These are phyloP conservation scores for Chrysoporthe austroafricana DNA, from an alignment of 2,329 filamentous ascomycete genomes.

Conservation along the genomic window DNA sequence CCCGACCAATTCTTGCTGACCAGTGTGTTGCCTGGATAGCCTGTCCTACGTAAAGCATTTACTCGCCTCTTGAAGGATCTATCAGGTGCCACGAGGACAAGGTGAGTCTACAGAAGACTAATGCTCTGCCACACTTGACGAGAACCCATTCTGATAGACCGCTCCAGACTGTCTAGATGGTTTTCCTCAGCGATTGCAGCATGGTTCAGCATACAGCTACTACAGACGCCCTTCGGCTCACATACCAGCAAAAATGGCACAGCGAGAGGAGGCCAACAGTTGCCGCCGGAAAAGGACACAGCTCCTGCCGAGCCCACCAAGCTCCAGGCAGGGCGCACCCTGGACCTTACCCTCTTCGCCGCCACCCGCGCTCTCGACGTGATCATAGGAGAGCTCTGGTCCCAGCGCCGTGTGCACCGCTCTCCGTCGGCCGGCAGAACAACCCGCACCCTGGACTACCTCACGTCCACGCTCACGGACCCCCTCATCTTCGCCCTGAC, in stretches of 20 bases:
- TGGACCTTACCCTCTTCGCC: constrained; percentile 83
- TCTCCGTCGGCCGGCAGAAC: constrained; percentile 31
- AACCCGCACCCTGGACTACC: constrained; percentile 41
- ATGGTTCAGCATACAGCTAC: constrained; percentile 59
- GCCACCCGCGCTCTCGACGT: constrained; percentile 74
- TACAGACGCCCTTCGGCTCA: constrained; percentile 48
- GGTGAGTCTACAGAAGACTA: constrained; percentile 36
- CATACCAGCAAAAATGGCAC: constrained; percentile 44
- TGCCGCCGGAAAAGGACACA: constrained; percentile 23
- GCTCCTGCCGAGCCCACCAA: constrained; percentile 1
- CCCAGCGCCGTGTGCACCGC: constrained; percentile 50
- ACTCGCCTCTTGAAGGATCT: neutral
- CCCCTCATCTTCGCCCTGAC: constrained; percentile 73
- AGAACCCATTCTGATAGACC: constrained; percentile 6
- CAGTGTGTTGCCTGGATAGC: constrained; percentile 3
- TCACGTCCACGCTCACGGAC: constrained; percentile 57
- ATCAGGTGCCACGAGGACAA: constrained; percentile 26
- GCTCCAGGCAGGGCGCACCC: constrained; percentile 68
- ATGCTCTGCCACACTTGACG: neutral
- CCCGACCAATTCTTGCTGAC: neutral
- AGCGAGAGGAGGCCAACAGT: constrained; percentile 24
- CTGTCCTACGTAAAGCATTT: constrained; percentile 17
- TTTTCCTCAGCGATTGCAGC: constrained; percentile 61
- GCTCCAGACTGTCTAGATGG: constrained; percentile 57
- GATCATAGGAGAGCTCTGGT: constrained; percentile 68